phyloP scores from a whole-genome alignment of 306 rosid species.

The Parietaria judaica region DNA sequence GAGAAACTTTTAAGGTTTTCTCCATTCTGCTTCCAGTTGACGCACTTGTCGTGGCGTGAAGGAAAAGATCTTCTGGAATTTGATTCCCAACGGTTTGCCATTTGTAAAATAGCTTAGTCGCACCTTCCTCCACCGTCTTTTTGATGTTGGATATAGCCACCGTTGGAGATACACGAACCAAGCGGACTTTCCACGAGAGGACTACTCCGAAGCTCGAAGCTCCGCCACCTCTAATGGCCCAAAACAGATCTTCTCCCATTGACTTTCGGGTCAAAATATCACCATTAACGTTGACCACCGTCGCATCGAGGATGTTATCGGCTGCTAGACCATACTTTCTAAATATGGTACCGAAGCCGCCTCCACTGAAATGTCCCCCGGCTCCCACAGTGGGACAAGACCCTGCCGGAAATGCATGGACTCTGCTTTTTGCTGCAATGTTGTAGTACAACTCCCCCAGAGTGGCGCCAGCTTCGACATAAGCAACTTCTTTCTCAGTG shows the following conservation, averaged over 20 bases:
- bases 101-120: slow-evolving; percentile 28
- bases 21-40: slow-evolving; percentile 21
- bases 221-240: slow-evolving; percentile 73
- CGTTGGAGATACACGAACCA: slow-evolving; percentile 44
- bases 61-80: slow-evolving; percentile 39
- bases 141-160: slow-evolving; percentile 45
- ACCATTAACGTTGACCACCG: slow-evolving; percentile 40
- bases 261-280: slow-evolving; percentile 34
- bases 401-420: slow-evolving; percentile 27
- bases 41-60: slow-evolving; percentile 32
- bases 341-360: slow-evolving; percentile 14
- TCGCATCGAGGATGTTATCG: slow-evolving; percentile 54
- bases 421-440: slow-evolving; percentile 13
- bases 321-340: slow-evolving; percentile 59
- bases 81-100: slow-evolving; percentile 50
- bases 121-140: slow-evolving; percentile 42
- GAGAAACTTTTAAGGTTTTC: slow-evolving; percentile 28
- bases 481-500: slow-evolving; percentile 11
- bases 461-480: slow-evolving; percentile 23
- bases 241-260: slow-evolving; percentile 67
- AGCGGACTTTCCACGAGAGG: slow-evolving; percentile 48
- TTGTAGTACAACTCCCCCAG: slow-evolving; percentile 23
- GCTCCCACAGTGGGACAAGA: slow-evolving; percentile 20
- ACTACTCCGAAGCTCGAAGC: slow-evolving; percentile 58
- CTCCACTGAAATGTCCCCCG: slow-evolving; percentile 13